A percentile compares a stretch with the other conserved stretches of the same genome.
Conservation (phyloP, 805 yeast genomes). For the Pichia nakasei region DNA sequence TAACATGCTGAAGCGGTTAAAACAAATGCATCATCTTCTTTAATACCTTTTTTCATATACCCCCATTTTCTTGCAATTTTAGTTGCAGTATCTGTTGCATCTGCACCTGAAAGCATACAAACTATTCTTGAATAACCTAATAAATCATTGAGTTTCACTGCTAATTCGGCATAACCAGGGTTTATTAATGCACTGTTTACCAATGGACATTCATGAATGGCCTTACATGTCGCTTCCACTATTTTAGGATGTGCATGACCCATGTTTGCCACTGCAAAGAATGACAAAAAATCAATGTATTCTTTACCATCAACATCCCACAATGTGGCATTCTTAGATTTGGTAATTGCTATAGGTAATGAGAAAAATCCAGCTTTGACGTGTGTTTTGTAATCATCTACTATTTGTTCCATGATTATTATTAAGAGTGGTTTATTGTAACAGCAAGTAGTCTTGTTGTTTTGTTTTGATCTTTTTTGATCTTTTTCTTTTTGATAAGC, state of each 20-base stretch:
- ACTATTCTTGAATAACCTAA: slow-evolving; percentile 18
- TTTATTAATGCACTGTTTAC: slow-evolving; percentile 18
- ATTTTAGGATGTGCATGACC: slow-evolving; percentile 25
- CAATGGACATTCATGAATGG: slow-evolving; percentile 15
- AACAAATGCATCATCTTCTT: slow-evolving; percentile 14
- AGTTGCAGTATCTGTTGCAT: slow-evolving; percentile 22
- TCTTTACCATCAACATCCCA: slow-evolving; percentile 24
- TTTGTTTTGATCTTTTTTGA: too few species aligned
- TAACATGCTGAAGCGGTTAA: slow-evolving; percentile 20
- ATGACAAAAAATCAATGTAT: slow-evolving; percentile 22
- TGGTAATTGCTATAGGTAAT: slow-evolving; percentile 17
- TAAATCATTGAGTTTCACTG: slow-evolving; percentile 13
- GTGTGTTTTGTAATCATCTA: slow-evolving; percentile 10
- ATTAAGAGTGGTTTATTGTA: too few species aligned
- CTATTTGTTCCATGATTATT: neutral
- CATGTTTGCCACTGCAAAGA: slow-evolving; percentile 25
- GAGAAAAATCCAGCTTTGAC: slow-evolving; percentile 20
- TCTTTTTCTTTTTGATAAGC: too few species aligned
- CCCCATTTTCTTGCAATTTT: slow-evolving; percentile 26
- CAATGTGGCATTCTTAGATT: slow-evolving; percentile 17
- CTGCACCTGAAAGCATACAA: slow-evolving; percentile 23
- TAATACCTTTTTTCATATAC: slow-evolving; percentile 15
- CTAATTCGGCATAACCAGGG: slow-evolving; percentile 19
- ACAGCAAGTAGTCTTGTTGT: too few species aligned
- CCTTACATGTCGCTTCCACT: slow-evolving; percentile 20